Percentiles rank a stretch among this genome's conserved stretches.
These are phyloP conservation scores for Aureobasidium uvarum DNA, from an alignment of 2,329 filamentous ascomycete species.

Conservation along the genomic window DNA sequence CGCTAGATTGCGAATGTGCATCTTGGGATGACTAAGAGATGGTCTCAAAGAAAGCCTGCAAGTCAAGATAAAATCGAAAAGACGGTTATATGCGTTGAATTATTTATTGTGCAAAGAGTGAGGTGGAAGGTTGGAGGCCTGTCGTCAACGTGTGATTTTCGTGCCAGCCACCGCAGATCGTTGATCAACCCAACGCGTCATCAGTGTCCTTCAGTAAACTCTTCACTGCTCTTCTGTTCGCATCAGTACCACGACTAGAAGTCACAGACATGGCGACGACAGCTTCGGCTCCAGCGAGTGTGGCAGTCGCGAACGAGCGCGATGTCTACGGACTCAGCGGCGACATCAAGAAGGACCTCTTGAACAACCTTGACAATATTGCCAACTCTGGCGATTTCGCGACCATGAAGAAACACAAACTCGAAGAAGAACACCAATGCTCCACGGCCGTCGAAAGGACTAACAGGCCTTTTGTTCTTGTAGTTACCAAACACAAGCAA, in stretches of 20 bases:
- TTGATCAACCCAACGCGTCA: background rate
- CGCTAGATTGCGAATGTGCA: background rate
- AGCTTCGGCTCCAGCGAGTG: background rate
- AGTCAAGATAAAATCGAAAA: background rate
- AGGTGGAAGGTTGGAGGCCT: background rate
- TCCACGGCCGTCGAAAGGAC: background rate
- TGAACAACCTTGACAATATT: slow-evolving; percentile 16
- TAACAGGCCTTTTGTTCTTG: background rate
- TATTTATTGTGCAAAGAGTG: background rate
- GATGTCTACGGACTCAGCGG: background rate
- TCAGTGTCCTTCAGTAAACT: background rate
- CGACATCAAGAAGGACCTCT: background rate
- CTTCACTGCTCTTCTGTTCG: background rate
- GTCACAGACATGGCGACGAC: background rate
- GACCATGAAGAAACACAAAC: no score
- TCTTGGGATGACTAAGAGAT: background rate
- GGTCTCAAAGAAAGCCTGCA: no score
- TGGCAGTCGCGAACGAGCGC: background rate
- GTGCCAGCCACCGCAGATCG: slow-evolving; percentile 10
- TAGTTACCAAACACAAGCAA: slow-evolving; percentile 10
- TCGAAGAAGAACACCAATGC: background rate
- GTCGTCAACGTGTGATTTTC: slow-evolving; percentile 6
- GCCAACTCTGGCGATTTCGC: background rate
- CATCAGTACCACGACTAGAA: background rate
- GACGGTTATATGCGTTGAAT: background rate